These are phyloP conservation scores for Pugionium cornutum DNA, from an alignment of 345 rosid species.

Conservation along the genomic window DNA sequence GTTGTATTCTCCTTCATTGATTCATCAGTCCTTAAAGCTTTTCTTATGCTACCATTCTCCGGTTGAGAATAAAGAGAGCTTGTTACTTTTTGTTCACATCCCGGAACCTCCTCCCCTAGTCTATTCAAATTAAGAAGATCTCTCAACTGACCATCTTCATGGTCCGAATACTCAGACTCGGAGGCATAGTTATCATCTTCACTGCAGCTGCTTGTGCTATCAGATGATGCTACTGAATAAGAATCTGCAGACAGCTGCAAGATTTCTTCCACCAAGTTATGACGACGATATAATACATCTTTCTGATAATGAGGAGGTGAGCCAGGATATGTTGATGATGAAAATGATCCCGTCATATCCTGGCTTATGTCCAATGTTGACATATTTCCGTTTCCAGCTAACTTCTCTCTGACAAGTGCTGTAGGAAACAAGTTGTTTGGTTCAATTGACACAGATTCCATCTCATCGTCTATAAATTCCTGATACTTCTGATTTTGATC, in stretches of 20 bases:
- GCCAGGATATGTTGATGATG: slow-evolving; percentile 52
- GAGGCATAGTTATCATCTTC: slow-evolving; percentile 55
- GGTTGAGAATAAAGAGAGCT: slow-evolving; percentile 33
- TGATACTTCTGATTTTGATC: slow-evolving; percentile 44
- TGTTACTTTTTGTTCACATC: slow-evolving; percentile 22
- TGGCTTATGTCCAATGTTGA: slow-evolving; percentile 49
- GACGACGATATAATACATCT: slow-evolving; percentile 82
- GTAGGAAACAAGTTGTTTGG: slow-evolving; percentile 19
- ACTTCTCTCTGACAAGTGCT: slow-evolving; percentile 20
- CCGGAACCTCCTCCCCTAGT: slow-evolving; percentile 35
- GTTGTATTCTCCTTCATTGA: slow-evolving; percentile 25
- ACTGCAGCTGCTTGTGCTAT: slow-evolving; percentile 73
- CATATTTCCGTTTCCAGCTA: slow-evolving; percentile 42
- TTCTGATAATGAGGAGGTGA: slow-evolving; percentile 87
- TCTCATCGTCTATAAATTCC: slow-evolving; percentile 38
- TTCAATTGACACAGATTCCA: slow-evolving; percentile 20
- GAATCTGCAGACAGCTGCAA: slow-evolving; percentile 90
- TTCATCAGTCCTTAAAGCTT: slow-evolving; percentile 29
- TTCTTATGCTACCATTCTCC: slow-evolving; percentile 39
- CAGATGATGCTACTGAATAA: slow-evolving; percentile 72
- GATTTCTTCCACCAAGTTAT: slow-evolving; percentile 82
- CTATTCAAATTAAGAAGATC: slow-evolving; percentile 40
- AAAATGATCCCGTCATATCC: slow-evolving; percentile 47
- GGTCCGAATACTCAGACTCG: slow-evolving; percentile 45
- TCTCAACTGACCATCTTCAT: slow-evolving; percentile 42